Conservation (phyloP, 129 eudicot species). For the Tagetes erecta region DNA sequence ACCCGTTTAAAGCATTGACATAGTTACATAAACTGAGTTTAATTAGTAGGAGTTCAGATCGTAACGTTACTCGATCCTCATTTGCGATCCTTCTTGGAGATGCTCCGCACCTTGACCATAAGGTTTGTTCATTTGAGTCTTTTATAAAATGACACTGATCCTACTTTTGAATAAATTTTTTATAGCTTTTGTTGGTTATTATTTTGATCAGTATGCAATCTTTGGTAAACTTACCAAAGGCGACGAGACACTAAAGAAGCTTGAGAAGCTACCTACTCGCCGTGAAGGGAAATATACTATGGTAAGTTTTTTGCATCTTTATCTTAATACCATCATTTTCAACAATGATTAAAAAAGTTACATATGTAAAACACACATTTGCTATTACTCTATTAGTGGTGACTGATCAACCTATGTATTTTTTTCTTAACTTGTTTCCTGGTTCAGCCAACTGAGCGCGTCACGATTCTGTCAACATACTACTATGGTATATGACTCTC, state of each 20-base stretch:
- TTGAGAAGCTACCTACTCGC: constrained; percentile 92
- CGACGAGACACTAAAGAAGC: constrained; percentile 87
- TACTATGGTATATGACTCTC: constrained; percentile 61
- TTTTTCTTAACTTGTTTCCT: not conserved
- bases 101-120: constrained; percentile 97
- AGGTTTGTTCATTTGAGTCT: constrained; percentile 48
- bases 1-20: constrained; percentile 8
- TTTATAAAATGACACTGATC: not conserved
- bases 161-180: not conserved
- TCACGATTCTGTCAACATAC: constrained; percentile 81
- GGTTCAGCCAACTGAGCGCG: constrained; percentile 84
- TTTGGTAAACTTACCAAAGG: constrained; percentile 98
- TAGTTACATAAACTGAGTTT: constrained; percentile 23
- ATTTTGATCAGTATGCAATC: constrained; percentile 70
- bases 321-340: not conserved
- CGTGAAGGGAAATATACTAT: constrained; percentile 95
- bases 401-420: not conserved
- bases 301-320: constrained; percentile 49
- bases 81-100: constrained; percentile 97
- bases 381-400: not conserved
- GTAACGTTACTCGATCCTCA: constrained; percentile 88
- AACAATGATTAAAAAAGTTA: constrained; percentile 11
- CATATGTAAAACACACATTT: not conserved
- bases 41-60: constrained; percentile 69
- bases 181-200: constrained; percentile 10